These are phyloP conservation scores for Gossypium turneri DNA, from an alignment of 345 rosid genomes.

Conservation along the genomic window DNA sequence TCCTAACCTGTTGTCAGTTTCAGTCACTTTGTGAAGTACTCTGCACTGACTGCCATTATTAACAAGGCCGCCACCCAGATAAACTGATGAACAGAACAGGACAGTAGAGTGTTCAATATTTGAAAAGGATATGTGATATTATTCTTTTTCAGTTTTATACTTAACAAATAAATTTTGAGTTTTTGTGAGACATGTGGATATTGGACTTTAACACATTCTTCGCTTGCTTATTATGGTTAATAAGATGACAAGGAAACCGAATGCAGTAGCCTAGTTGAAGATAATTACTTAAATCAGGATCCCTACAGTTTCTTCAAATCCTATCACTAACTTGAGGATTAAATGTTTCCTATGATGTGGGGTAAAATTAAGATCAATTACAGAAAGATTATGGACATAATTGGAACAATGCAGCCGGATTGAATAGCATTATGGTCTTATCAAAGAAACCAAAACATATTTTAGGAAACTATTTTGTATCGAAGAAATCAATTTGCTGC, in stretches of 20 bases:
- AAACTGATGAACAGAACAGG: slow-evolving; percentile 26
- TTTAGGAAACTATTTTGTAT: background rate
- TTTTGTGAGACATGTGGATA: background rate
- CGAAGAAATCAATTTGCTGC: background rate
- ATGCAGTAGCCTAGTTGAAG: too few relatives aligned
- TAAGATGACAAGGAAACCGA: too few relatives aligned
- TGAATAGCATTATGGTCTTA: background rate
- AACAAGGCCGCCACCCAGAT: slow-evolving; percentile 12
- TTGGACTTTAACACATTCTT: background rate
- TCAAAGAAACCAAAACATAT: background rate
- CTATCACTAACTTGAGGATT: background rate
- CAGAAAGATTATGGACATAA: background rate
- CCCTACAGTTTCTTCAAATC: background rate
- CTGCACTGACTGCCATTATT: slow-evolving; percentile 32
- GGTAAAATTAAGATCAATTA: background rate
- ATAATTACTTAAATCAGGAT: background rate
- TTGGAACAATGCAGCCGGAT: background rate
- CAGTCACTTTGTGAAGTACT: slow-evolving; percentile 39
- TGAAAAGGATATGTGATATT: background rate
- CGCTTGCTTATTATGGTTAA: background rate
- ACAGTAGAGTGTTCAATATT: background rate
- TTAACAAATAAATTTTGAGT: background rate
- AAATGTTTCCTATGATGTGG: background rate
- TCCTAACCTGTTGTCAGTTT: slow-evolving; percentile 41
- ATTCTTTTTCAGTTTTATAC: slow-evolving; percentile 3